phyloP scores from a whole-genome alignment of 768 basidiomycete genomes.

The Flagelloscypha sp. region DNA sequence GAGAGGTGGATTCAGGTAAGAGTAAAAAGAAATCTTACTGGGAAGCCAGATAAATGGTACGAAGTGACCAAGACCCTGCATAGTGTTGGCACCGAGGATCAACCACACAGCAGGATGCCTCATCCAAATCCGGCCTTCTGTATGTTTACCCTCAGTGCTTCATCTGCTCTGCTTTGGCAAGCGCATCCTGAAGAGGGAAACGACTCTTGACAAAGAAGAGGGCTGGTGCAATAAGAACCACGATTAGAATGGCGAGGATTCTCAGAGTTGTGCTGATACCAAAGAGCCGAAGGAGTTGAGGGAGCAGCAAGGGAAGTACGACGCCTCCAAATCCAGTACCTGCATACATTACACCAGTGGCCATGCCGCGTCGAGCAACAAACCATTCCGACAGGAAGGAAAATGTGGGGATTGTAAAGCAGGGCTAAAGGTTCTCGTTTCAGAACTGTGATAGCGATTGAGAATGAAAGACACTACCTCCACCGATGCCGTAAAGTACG shows the following conservation, averaged over 20 bases:
- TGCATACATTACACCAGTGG: constrained; percentile 15
- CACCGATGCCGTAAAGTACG: constrained; percentile 22
- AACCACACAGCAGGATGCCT: constrained; percentile 13
- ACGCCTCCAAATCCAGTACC: constrained; percentile 20
- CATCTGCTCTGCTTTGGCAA: too few species aligned
- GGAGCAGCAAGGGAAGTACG: constrained; percentile 19
- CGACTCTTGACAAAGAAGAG: constrained; percentile 18
- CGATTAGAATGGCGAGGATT: constrained; percentile 14
- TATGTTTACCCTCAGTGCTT: constrained; percentile 9
- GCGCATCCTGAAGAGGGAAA: constrained; percentile 15
- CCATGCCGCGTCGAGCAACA: constrained; percentile 18
- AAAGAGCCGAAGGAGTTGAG: constrained; percentile 16
- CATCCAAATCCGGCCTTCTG: constrained; percentile 10
- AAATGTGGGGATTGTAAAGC: constrained; percentile 13
- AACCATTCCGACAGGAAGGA: constrained; percentile 22
- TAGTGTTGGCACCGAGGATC: constrained; percentile 15
- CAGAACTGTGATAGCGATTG: neutral
- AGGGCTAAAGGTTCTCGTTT: constrained; percentile 6
- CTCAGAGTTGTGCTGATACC: constrained; percentile 17
- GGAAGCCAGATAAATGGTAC: constrained; percentile 20
- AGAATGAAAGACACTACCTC: constrained; percentile 8
- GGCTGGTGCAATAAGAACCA: constrained; percentile 11
- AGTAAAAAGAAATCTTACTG: constrained; percentile 10
- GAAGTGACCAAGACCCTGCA: constrained; percentile 19
- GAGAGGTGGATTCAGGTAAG: neutral